Percentiles rank a stretch among this genome's conserved stretches.
These are phyloP conservation scores for Hyparrhenia diplandra DNA, from an alignment of 176 grass and related monocot genomes.

Conservation along the genomic window DNA sequence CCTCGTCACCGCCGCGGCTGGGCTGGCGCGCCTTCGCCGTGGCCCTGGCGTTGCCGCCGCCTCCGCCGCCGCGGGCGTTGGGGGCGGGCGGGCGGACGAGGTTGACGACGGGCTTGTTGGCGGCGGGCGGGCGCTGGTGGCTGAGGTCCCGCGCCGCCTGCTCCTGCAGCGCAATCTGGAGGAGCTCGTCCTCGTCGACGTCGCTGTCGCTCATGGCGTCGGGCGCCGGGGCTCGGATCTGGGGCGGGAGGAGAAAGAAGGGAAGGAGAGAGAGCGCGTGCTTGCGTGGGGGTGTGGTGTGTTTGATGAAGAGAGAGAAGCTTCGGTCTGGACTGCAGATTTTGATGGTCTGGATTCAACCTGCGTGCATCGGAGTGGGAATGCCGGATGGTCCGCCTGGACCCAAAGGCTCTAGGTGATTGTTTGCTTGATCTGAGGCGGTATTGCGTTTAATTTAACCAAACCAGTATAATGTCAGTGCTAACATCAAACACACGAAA, in stretches of 20 bases:
- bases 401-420: background rate
- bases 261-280: background rate
- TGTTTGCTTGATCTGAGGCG: too few species aligned
- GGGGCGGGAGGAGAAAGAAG: background rate
- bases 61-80: constrained; percentile 30
- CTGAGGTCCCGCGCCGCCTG: constrained; percentile 84
- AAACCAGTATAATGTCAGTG: too few species aligned
- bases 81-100: constrained; percentile 61
- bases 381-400: background rate
- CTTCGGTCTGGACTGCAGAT: background rate
- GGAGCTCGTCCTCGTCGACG: constrained; percentile 91
- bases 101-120: constrained; percentile 87
- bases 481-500: too few species aligned
- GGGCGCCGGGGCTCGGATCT: constrained; percentile 33
- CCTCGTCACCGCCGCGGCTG: constrained; percentile 69
- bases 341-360: background rate
- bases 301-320: background rate
- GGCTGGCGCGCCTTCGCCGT: constrained; percentile 37
- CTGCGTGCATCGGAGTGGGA: background rate
- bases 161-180: constrained; percentile 96
- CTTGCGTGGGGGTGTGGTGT: too few species aligned
- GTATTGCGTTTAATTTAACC: too few species aligned
- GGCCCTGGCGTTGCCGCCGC: constrained; percentile 20
- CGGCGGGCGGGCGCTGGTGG: constrained; percentile 70
- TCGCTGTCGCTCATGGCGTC: constrained; percentile 87